Conservation (phyloP, 2,329 filamentous ascomycete genomes). For the Chaetothyriales sp. region DNA sequence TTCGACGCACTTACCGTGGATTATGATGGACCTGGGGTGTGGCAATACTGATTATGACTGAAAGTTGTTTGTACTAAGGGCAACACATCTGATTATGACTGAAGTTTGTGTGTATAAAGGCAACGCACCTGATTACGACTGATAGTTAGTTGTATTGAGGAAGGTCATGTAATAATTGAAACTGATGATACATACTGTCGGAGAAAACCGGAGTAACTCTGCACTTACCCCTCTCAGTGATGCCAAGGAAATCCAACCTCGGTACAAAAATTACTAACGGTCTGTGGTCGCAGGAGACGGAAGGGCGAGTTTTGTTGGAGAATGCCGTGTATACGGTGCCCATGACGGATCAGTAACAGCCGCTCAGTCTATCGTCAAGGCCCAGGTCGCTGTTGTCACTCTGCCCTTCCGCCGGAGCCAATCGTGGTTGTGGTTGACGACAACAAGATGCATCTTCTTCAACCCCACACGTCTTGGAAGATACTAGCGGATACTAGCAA, state of each 20-base stretch:
- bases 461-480: background rate
- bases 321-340: background rate
- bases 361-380: background rate
- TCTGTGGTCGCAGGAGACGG: background rate
- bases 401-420: background rate
- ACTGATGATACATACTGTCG: background rate
- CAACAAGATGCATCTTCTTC: background rate
- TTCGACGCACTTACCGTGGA: conserved; percentile 25
- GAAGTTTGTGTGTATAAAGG: background rate
- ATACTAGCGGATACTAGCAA: background rate
- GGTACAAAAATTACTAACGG: background rate
- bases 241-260: background rate
- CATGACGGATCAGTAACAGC: background rate
- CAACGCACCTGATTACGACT: no score
- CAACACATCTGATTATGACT: no score
- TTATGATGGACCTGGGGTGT: conserved; percentile 21
- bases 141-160: background rate
- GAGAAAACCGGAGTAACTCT: background rate
- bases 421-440: background rate
- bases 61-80: background rate
- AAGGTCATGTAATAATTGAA: background rate
- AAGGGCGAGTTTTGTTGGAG: background rate
- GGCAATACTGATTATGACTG: conserved; percentile 31
- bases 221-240: background rate
- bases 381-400: background rate